Evolutionary conservation across 805 yeast species (phyloP).

Genomic region (Saturnispora dispora): DNA sequence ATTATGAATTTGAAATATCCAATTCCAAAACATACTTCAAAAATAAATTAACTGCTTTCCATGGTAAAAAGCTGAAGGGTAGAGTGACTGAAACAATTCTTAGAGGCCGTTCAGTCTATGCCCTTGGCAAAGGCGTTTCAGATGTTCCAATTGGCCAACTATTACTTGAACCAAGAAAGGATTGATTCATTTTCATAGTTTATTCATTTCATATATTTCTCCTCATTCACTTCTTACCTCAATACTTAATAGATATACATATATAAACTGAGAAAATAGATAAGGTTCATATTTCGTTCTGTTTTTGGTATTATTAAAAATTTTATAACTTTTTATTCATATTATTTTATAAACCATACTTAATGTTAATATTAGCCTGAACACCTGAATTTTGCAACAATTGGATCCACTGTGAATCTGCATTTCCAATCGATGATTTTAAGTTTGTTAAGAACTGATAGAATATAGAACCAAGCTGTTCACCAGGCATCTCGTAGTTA

Average conservation of each 20-base stretch:
- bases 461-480: slow-evolving; percentile 35
- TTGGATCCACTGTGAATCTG: slow-evolving; percentile 18
- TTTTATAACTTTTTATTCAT: not conserved
- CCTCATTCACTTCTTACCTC: not conserved
- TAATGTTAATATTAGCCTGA: slow-evolving; percentile 19
- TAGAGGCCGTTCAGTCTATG: slow-evolving; percentile 65
- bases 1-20: slow-evolving; percentile 37
- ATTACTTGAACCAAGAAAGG: slow-evolving; percentile 48
- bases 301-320: not conserved
- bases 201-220: not conserved
- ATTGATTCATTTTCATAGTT: slow-evolving; percentile 2
- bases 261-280: not conserved
- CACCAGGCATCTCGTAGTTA: slow-evolving; percentile 42
- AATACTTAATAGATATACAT: not conserved
- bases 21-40: slow-evolving; percentile 61
- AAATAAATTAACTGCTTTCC: slow-evolving; percentile 82
- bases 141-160: slow-evolving; percentile 49
- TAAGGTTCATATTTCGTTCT: not conserved
- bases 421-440: slow-evolving; percentile 38
- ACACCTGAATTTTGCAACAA: slow-evolving; percentile 4
- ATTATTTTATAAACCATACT: slow-evolving; percentile 20
- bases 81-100: slow-evolving; percentile 71
- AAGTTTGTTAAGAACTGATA: slow-evolving; percentile 38
- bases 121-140: slow-evolving; percentile 45
- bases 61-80: slow-evolving; percentile 62